Base-by-base conservation (phyloP, 768 basidiomycete species). In the Tulasnella sp. region DNA sequence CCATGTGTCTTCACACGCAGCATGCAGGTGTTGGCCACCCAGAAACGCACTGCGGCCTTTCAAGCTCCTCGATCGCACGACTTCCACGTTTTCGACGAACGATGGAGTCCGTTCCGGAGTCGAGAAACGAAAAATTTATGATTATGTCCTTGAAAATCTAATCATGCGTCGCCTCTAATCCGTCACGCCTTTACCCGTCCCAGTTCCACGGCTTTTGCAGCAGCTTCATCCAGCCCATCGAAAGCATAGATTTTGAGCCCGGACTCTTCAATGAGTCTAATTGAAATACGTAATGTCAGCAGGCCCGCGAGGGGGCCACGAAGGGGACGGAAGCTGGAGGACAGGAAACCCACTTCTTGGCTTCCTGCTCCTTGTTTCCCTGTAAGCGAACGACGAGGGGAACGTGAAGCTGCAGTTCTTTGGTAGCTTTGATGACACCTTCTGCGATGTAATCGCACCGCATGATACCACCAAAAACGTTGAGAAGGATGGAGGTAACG, bases 381-480 rank as follows among this genome's bases (percentile, higher is more conserved):
- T 99, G 96, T 62, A 99, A 74, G 62, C 96, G 78, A 37, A 99
- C 96, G 61, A 99, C 80, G 46, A 99, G 69, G 45, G 96, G 96
- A 59, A 98, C 84, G 6, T 70, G 78, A 57, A 99, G 71, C 40
- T 80, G 71, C 40, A 99, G 77, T 68, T 98, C 96, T 70, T 87
- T 88, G 27, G 93, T 90, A 19, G 96, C 96, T 64, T 89, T 91
- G 73, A 99, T 99, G 67, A 98, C 94, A 71, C 96, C 96, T 69
- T 94, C 91, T 2, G 91, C 91, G 64, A 93, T 92, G 68, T 93
- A 93, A 68, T 99, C 96, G 65, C 96, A 99, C 66, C 96, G 83
- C 96, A 99, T 99, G 73, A 97, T 99, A 67, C 85, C 91, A 63
- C 90, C 89, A 65, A 93, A 92, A 68, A 92, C 91, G 73, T 99